Conservation (phyloP, 257 asterid species). For the Gardenia jasminoides region DNA sequence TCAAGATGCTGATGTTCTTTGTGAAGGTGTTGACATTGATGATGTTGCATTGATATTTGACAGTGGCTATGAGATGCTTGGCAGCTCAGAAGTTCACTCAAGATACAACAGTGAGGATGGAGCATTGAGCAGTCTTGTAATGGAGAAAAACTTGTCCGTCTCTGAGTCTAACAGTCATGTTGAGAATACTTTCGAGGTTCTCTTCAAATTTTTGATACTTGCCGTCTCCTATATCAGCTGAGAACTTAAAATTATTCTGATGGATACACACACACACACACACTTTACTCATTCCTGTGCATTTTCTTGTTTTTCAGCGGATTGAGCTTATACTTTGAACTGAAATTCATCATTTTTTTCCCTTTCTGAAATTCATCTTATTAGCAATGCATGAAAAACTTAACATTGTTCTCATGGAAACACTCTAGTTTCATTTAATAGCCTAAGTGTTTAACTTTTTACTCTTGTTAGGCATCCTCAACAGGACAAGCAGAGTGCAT, state of each 20-base stretch:
- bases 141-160: slow-evolving; percentile 48
- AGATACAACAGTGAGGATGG: slow-evolving; percentile 43
- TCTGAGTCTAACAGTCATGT: slow-evolving; percentile 50
- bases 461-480: slow-evolving; percentile 45
- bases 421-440: background rate
- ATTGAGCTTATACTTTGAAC: background rate
- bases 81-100: slow-evolving; percentile 34
- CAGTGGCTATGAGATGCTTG: slow-evolving; percentile 39
- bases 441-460: background rate
- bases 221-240: background rate
- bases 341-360: background rate
- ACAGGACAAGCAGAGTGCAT: slow-evolving; percentile 52
- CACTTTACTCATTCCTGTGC: too few relatives aligned
- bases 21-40: slow-evolving; percentile 44
- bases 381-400: background rate
- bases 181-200: slow-evolving; percentile 56
- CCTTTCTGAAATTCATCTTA: background rate
- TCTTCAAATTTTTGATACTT: background rate
- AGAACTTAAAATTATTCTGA: background rate
- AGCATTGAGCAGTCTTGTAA: slow-evolving; percentile 28
- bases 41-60: slow-evolving; percentile 45
- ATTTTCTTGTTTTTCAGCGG: background rate
- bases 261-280: background rate
- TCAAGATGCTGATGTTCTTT: slow-evolving; percentile 38
- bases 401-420: background rate